Evolutionary conservation across 148 eudicot species (phyloP), one percentile per base, ranked within the genome.

Genomic region (Drosera capensis): DNA sequence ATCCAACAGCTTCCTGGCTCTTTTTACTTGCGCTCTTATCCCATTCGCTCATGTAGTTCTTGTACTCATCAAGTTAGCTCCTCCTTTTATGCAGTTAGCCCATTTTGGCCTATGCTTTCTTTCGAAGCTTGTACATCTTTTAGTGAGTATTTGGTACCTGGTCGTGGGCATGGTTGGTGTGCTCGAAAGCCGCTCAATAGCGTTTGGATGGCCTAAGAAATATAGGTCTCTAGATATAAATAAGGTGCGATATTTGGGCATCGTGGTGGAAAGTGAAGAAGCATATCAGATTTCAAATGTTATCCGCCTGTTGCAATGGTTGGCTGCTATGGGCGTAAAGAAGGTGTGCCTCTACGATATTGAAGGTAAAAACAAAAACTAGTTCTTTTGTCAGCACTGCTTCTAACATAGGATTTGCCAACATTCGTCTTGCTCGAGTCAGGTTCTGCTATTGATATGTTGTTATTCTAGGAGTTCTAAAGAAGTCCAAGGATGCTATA

Each of bases 201-300:
- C 85, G 16, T 46, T 46, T 47, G 77, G 84, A 21, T 29, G 56
- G 0, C 30, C 67, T 23, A 62, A 61, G 63, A 67, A 54, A 25
- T 76, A 78, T 54, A 58, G 63, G 52, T 19, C 66, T 14, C 58
- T 90, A 21, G 71, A 85, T 52, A 52, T 75, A 25, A 70, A 69
- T 45, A 80, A 68, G 52, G 70, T 90, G 35, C 65, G 55, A 23
- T 75, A 78, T 66, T 66, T 90, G 35, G 99, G 87, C 14, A 59
- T 90, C 28, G 95, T 78, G 48, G 35, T 90, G 36, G 94, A 90
- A 50, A 90, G 77, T 62, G 85, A 80, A 60, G 95, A 84, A 71
- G 99, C 93, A 51, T 64, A 23, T 23, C 43, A 59, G 20, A 71
- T 65, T 51, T 56, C 72, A 22, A 61, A 72, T 49, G 84, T 90